Evolutionary conservation across 352 stramenopile species (phyloP), one percentile per base, ranked within the genome.

Genomic region (Phytopythium vexans): DNA sequence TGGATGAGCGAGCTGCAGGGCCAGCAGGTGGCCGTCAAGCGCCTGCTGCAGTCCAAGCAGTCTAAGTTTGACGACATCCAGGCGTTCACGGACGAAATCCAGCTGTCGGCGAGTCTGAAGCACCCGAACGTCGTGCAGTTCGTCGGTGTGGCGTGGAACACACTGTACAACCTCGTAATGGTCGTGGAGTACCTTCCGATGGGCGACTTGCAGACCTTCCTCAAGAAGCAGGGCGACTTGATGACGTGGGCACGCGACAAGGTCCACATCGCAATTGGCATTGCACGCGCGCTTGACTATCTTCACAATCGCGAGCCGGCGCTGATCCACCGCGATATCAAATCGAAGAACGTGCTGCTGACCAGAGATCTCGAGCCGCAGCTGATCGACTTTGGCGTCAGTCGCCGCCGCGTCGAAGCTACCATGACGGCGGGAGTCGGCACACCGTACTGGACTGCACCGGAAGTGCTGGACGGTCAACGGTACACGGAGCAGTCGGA

Each of bases 321-420:
- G 45, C 35, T 80, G 1, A 64, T 72, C 15, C 72, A 80, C 38
- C 52, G 87, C 38, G 85, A 92, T 46, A 41, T 76, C 37, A 42
- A 57, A 36, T 54, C 68, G 10, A 71, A 66, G 16, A 77, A 72
- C 38, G 62, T 80, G 21, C 50, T 73, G 33, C 52, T 81, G 2
- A 67, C 62, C 0, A 31, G 64, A 10, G 39, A 58, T 0, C 54
- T 71, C 15, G 55, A 61, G 4, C 37, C 68, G 3, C 80, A 85
- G 49, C 52, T 85, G 3, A 72, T 63, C 3, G 68, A 74, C 10
- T 77, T 82, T 56, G 62, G 59, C 46, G 53, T 56, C 32, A 41
- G 42, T 4, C 54, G 50, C 10, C 50, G 41, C 36, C 50, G 53
- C 33, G 54, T 57, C 1, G 57, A 58, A 12, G 55, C 54, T 21